Evolutionary conservation across 345 rosid species (phyloP).

Genomic region (Ricinus communis): DNA sequence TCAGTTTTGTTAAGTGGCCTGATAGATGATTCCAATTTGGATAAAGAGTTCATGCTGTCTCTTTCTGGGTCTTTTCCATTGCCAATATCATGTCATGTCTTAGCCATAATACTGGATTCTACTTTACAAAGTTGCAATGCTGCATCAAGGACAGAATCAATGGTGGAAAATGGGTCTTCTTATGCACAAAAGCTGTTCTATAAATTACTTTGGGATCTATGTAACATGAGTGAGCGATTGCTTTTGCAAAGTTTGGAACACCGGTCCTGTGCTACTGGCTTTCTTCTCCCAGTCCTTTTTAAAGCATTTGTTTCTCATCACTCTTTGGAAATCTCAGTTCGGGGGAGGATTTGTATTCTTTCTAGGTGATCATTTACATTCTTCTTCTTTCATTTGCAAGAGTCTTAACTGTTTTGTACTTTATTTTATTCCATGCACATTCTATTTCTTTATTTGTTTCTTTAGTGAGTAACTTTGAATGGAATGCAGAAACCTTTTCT

Average conservation of each 20-base stretch:
- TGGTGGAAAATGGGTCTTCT: slow-evolving; percentile 32
- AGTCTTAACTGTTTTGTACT: neutral
- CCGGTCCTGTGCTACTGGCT: slow-evolving; percentile 72
- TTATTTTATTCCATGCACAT: neutral
- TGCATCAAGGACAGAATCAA: slow-evolving; percentile 24
- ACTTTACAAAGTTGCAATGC: slow-evolving; percentile 43
- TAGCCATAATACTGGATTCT: slow-evolving; percentile 54
- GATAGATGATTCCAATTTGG: slow-evolving; percentile 21
- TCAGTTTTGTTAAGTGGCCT: slow-evolving; percentile 22
- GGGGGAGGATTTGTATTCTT: slow-evolving; percentile 34
- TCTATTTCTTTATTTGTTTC: slow-evolving; percentile 5
- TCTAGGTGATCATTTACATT: slow-evolving; percentile 51
- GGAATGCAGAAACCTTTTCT: slow-evolving; percentile 57
- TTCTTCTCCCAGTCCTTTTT: slow-evolving; percentile 68
- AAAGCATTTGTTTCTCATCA: slow-evolving; percentile 49
- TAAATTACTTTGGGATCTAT: slow-evolving; percentile 68
- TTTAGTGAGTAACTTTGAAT: slow-evolving; percentile 21
- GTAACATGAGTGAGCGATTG: slow-evolving; percentile 58
- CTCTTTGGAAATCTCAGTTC: slow-evolving; percentile 41
- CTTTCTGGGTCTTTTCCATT: slow-evolving; percentile 47
- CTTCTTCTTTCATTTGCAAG: slow-evolving; percentile 12
- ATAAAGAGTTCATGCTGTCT: slow-evolving; percentile 32
- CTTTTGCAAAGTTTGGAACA: slow-evolving; percentile 65
- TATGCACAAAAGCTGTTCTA: slow-evolving; percentile 41
- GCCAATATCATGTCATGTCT: slow-evolving; percentile 63